phyloP scores from a whole-genome alignment of 345 rosid genomes.

The Citrus hindsii region DNA sequence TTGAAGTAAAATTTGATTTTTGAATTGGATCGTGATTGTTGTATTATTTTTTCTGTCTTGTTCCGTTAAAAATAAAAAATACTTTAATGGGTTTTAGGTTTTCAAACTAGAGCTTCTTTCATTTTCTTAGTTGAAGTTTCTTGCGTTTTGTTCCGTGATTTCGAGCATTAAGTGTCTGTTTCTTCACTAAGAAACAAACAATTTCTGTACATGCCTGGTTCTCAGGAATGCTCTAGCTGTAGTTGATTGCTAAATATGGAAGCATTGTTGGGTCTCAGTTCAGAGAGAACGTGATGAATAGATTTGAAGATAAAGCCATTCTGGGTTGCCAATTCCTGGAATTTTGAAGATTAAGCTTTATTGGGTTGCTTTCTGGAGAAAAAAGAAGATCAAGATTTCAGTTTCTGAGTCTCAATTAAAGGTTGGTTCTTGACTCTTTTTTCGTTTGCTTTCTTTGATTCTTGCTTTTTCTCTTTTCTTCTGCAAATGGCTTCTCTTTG shows the following conservation, averaged over 20 bases:
- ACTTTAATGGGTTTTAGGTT: background rate
- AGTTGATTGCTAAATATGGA: conserved; percentile 27
- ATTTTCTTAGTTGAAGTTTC: background rate
- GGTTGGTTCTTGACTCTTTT: conserved; percentile 42
- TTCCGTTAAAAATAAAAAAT: conserved; percentile 14
- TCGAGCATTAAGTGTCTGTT: conserved; percentile 30
- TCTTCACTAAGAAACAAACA: conserved; percentile 9
- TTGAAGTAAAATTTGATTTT: conserved; percentile 34
- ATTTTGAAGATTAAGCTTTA: conserved; percentile 42
- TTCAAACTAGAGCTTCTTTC: conserved; percentile 18
- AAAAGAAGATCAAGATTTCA: conserved; percentile 25
- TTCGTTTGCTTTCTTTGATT: conserved; percentile 25
- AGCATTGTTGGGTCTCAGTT: conserved; percentile 11
- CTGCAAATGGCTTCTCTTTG: background rate
- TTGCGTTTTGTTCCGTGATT: background rate
- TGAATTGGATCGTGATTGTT: conserved; percentile 31
- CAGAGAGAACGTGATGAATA: background rate
- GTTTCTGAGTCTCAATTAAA: conserved; percentile 48
- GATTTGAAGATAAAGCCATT: background rate
- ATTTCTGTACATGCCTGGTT: conserved; percentile 21
- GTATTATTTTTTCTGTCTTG: conserved; percentile 4
- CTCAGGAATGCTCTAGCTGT: conserved; percentile 5
- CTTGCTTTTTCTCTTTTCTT: conserved; percentile 4
- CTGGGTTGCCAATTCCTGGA: conserved; percentile 16
- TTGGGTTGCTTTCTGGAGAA: conserved; percentile 28